Percentiles rank a stretch among this genome's conserved stretches.
Conservation (phyloP, 2,329 filamentous ascomycete species). For the Fusarium buharicum region DNA sequence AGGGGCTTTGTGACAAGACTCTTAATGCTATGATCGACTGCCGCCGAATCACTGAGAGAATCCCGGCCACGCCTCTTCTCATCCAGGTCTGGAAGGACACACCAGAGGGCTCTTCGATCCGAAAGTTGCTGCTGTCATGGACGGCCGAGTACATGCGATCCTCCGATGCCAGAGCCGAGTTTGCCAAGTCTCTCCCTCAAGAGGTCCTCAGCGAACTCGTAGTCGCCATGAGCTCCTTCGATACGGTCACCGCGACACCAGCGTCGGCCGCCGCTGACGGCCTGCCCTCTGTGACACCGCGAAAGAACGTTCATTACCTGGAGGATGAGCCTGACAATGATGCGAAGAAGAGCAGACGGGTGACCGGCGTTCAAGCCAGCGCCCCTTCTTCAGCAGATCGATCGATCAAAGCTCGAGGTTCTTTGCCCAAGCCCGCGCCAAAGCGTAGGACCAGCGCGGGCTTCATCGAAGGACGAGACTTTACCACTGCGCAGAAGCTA, state of each 20-base stretch:
- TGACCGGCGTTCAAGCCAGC: constrained; percentile 39
- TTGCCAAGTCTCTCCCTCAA: constrained; percentile 69
- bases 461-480: constrained; percentile 47
- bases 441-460: constrained; percentile 52
- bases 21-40: constrained; percentile 69
- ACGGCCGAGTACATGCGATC: constrained; percentile 71
- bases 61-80: constrained; percentile 68
- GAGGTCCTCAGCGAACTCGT: constrained; percentile 72
- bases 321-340: constrained; percentile 57
- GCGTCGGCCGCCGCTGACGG: constrained; percentile 24
- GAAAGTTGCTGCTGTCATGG: constrained; percentile 68
- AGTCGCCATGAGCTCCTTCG: constrained; percentile 68
- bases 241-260: constrained; percentile 52
- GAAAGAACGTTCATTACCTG: constrained; percentile 63
- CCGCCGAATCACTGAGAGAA: constrained; percentile 62
- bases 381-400: constrained; percentile 35
- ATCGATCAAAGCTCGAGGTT: constrained; percentile 46
- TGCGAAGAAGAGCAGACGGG: constrained; percentile 57
- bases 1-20: constrained; percentile 65
- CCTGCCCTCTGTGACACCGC: constrained; percentile 39
- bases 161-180: constrained; percentile 65
- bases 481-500: constrained; percentile 59
- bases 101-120: constrained; percentile 68
- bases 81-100: constrained; percentile 72
- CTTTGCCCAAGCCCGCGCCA: constrained; percentile 49